A percentile compares a stretch with the other conserved stretches of the same genome.
These are phyloP conservation scores for Neonectria faginata DNA, from an alignment of 2,329 filamentous ascomycete genomes.

Conservation along the genomic window DNA sequence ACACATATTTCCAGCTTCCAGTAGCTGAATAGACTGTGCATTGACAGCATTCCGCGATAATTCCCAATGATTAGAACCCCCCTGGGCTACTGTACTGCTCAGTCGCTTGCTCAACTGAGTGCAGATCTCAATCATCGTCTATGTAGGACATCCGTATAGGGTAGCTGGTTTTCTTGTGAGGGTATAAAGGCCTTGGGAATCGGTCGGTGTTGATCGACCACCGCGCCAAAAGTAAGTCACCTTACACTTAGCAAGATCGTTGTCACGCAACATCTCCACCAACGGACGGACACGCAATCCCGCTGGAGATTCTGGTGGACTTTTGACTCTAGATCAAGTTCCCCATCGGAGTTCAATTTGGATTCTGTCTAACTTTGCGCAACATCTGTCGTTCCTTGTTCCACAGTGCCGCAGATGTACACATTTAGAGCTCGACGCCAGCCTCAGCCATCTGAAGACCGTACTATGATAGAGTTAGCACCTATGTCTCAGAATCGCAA, in stretches of 20 bases:
- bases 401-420: background rate
- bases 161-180: no score
- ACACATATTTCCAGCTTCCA: no score
- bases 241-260: no score
- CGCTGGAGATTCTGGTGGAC: background rate
- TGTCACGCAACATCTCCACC: no score
- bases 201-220: no score
- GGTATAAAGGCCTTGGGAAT: no score
- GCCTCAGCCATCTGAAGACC: slow-evolving; percentile 8
- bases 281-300: background rate
- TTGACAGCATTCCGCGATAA: no score
- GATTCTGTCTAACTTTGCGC: background rate
- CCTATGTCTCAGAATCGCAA: background rate
- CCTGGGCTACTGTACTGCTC: background rate
- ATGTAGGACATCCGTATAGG: background rate
- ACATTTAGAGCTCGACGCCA: slow-evolving; percentile 9
- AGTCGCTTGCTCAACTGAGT: background rate
- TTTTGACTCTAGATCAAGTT: background rate
- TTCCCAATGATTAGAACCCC: background rate
- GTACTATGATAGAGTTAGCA: slow-evolving; percentile 4
- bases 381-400: slow-evolving; percentile 2
- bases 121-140: background rate
- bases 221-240: no score
- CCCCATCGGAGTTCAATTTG: background rate
- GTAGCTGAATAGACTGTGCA: no score